phyloP scores from a whole-genome alignment of 176 grass and related monocot genomes.

The Hyparrhenia diplandra region DNA sequence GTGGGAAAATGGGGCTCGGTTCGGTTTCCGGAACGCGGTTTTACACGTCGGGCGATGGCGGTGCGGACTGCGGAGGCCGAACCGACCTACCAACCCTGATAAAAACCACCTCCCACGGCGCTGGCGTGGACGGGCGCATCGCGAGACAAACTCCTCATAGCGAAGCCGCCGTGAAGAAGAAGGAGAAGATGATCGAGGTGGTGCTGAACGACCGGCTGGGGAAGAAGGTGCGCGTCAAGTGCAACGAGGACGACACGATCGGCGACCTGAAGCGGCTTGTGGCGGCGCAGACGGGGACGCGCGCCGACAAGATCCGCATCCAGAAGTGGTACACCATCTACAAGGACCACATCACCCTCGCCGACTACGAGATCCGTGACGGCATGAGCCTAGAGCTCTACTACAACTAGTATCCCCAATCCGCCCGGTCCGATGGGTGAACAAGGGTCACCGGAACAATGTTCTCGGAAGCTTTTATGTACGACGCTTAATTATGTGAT shows the following conservation, averaged over 20 bases:
- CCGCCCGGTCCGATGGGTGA: background rate
- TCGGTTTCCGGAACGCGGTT: background rate
- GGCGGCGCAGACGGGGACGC: slow-evolving; percentile 66
- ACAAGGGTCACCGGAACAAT: background rate
- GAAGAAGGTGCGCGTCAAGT: slow-evolving; percentile 90
- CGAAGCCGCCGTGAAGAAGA: background rate
- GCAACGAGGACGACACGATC: slow-evolving; percentile 86
- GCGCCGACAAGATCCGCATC: slow-evolving; percentile 81
- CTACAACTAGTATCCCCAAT: slow-evolving; percentile 42
- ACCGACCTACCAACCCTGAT: background rate
- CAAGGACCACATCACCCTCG: slow-evolving; percentile 88
- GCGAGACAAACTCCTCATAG: background rate
- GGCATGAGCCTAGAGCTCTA: slow-evolving; percentile 88
- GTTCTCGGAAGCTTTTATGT: too few species aligned
- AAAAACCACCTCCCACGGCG: background rate
- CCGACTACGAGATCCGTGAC: slow-evolving; percentile 84
- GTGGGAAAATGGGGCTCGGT: too few species aligned
- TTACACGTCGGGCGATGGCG: background rate
- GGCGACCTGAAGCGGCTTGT: slow-evolving; percentile 86
- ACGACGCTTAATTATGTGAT: background rate
- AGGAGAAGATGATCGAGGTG: slow-evolving; percentile 76
- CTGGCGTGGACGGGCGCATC: too few species aligned
- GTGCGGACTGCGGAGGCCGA: background rate
- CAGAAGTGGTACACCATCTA: slow-evolving; percentile 92
- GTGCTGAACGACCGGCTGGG: slow-evolving; percentile 87